A percentile compares a stretch with the other conserved stretches of the same genome.
phyloP scores from a whole-genome alignment of 2,329 filamentous ascomycete species.

The Diaporthe citri region DNA sequence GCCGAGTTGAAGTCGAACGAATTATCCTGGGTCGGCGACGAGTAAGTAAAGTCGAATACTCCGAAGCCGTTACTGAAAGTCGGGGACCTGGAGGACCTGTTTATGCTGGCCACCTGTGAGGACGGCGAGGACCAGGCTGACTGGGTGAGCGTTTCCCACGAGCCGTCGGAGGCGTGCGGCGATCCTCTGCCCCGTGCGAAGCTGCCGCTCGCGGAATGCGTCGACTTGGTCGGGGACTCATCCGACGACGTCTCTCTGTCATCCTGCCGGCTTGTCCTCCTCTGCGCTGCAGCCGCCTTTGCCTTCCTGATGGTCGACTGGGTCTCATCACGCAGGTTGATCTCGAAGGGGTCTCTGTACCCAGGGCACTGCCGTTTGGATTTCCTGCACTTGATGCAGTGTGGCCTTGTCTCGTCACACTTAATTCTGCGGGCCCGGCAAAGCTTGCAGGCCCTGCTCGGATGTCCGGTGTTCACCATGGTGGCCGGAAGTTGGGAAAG shows the following conservation, averaged over 20 bases:
- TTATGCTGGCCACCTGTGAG: slow-evolving; percentile 12
- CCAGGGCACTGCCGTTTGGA: slow-evolving; percentile 45
- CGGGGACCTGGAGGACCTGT: background rate
- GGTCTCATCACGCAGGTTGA: slow-evolving; percentile 46
- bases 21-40: background rate
- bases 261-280: slow-evolving; percentile 9
- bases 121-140: slow-evolving; percentile 21
- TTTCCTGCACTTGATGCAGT: slow-evolving; percentile 45
- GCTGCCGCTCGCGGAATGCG: background rate
- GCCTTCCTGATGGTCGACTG: slow-evolving; percentile 43
- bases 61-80: background rate
- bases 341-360: slow-evolving; percentile 45
- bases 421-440: slow-evolving; percentile 45
- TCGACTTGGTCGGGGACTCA: slow-evolving; percentile 26
- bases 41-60: slow-evolving; percentile 12
- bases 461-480: slow-evolving; percentile 47
- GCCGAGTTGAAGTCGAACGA: slow-evolving; percentile 30
- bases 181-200: slow-evolving; percentile 12
- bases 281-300: slow-evolving; percentile 37
- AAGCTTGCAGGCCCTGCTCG: slow-evolving; percentile 45
- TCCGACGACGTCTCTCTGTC: background rate
- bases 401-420: slow-evolving; percentile 45
- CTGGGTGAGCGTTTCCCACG: slow-evolving; percentile 20
- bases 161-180: slow-evolving; percentile 19
- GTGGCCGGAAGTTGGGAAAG: background rate